Conservation (phyloP, 768 basidiomycete species). For the Russula compacta region DNA sequence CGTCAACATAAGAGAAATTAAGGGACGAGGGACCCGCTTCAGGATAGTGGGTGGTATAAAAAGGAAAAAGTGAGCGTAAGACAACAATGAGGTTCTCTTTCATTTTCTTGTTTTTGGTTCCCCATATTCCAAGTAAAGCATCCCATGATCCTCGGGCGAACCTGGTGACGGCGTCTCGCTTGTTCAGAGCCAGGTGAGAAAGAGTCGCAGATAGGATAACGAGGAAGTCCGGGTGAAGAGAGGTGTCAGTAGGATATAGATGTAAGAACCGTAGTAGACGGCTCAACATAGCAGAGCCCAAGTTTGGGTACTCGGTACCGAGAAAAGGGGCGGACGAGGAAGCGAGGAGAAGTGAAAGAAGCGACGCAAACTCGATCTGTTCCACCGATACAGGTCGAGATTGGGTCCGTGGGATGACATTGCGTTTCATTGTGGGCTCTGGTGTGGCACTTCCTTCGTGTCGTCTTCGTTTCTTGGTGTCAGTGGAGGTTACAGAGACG, state of each 20-base stretch:
- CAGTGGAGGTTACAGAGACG: slow-evolving; percentile 17
- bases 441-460: slow-evolving; percentile 7
- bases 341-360: slow-evolving; percentile 51
- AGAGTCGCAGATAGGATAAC: slow-evolving; percentile 59
- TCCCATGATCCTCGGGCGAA: slow-evolving; percentile 61
- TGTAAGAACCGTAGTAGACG: slow-evolving; percentile 56
- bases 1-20: slow-evolving; percentile 36
- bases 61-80: slow-evolving; percentile 64
- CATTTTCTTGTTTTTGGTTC: slow-evolving; percentile 61
- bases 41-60: slow-evolving; percentile 35
- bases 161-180: slow-evolving; percentile 42
- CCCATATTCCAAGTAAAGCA: slow-evolving; percentile 61
- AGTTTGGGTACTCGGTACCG: slow-evolving; percentile 31
- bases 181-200: slow-evolving; percentile 71
- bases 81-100: slow-evolving; percentile 78
- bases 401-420: slow-evolving; percentile 16
- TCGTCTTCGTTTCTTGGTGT: slow-evolving; percentile 32
- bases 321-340: slow-evolving; percentile 53
- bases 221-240: slow-evolving; percentile 70
- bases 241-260: slow-evolving; percentile 61
- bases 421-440: not conserved
- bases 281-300: slow-evolving; percentile 46
- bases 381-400: slow-evolving; percentile 36
- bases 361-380: slow-evolving; percentile 62
- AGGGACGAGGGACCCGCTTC: slow-evolving; percentile 20